Conservation (phyloP, 140 eudicot genomes). For the Stevia rebaudiana region DNA sequence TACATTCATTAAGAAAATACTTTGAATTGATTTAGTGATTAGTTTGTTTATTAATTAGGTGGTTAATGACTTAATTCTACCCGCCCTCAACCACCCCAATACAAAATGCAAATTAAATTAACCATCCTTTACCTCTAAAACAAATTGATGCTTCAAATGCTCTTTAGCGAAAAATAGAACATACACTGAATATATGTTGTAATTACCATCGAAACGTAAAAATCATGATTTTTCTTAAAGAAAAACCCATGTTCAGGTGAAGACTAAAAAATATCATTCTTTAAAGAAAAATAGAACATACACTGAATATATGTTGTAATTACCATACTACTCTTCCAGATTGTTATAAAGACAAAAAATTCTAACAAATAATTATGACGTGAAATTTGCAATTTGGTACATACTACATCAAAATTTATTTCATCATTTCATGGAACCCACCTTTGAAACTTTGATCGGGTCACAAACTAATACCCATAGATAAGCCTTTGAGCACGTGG, state of each 20-base stretch:
- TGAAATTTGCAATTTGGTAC: not conserved
- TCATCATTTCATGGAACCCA: not conserved
- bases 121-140: too few relatives aligned
- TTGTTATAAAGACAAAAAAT: not conserved
- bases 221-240: too few relatives aligned
- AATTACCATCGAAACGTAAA: too few relatives aligned
- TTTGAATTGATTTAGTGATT: too few relatives aligned
- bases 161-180: too few relatives aligned
- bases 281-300: too few relatives aligned
- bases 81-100: not conserved
- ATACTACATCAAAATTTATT: not conserved
- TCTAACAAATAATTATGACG: not conserved
- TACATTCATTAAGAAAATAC: not conserved
- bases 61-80: not conserved
- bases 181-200: too few relatives aligned
- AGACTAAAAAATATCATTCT: not conserved
- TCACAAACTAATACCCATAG: slow-evolving; percentile 11
- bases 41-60: not conserved
- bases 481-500: slow-evolving; percentile 7
- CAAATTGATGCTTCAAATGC: too few relatives aligned
- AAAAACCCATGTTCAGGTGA: not conserved
- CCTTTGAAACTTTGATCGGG: slow-evolving; percentile 15
- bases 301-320: too few relatives aligned
- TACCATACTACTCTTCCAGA: not conserved
- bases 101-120: not conserved